Base-by-base conservation (phyloP, 225 moss, liverwort and hornwort genomes). In the Straminergon stramineum region DNA sequence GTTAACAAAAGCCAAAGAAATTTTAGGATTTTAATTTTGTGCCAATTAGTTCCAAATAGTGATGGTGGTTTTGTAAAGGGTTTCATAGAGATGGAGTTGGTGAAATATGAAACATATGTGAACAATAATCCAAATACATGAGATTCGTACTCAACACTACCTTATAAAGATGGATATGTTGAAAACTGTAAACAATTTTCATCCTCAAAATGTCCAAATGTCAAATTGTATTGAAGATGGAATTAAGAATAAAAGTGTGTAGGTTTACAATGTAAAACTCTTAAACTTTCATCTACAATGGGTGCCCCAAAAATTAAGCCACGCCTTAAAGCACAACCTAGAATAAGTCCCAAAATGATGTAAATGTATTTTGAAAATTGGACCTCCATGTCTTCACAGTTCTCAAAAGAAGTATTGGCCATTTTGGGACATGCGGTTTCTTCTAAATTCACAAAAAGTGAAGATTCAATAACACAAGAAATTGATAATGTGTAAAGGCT, bases 91-190 rank as follows among this genome's bases (percentile, higher is more conserved):
- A 17, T 45, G 9, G 4, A 74, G 0, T 74, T 28, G 17, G 6
- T 74, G 10, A 28, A 28, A 10, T 74, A 10, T 45, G 5, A 45
- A 28, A 74, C 2, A 23, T 0, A 28, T 45, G 3, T 0, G 0
- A 5, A 3, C 0, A 45, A 0, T 74, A 28, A 28, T 74, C 15
- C 28, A 73, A 5, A 28, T 10, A 27, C 0, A 43, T 73, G 7
- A 43, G 27, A 27, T 43, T 43, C 3, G 1, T 3, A 27, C 3
- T 43, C 3, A 73, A 43, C 3, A 9, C 8, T 24, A 43, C 2
- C 16, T 9, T 27, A 16, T 73, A 27, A 27, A 9, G 16, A 43
- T 27, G 16, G 16, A 27, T 16, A 43, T 10, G 5, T 0, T 15
- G 0, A 43, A 73, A 43, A 16, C 3, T 43, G 9, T 1, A 27